A percentile compares a stretch with the other conserved stretches of the same genome.
Conservation (phyloP, 2,329 filamentous ascomycete species). For the Alternaria gansuensis region DNA sequence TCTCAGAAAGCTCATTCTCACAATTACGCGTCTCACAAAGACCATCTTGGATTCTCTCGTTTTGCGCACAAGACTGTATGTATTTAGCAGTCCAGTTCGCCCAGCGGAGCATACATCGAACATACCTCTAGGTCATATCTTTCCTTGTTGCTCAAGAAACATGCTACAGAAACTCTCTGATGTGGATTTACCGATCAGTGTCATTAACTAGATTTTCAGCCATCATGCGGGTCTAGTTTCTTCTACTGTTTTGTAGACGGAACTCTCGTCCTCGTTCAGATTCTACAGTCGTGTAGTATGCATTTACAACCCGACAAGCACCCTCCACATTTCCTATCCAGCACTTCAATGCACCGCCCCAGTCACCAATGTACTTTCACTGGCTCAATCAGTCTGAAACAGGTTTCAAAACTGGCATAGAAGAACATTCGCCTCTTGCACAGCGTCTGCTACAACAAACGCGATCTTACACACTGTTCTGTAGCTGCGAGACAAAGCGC, state of each 20-base stretch:
- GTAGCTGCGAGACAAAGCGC: constrained; percentile 2
- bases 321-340: not conserved
- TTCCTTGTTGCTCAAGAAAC: not conserved
- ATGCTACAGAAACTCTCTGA: not conserved
- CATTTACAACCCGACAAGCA: constrained; percentile 17
- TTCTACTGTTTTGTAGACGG: not conserved
- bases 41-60: not conserved
- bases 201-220: not conserved
- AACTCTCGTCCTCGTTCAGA: not conserved
- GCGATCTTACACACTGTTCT: not conserved
- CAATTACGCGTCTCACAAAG: too few relatives aligned
- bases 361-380: not conserved
- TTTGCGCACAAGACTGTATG: not conserved
- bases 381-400: not conserved
- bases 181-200: not conserved
- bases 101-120: not conserved
- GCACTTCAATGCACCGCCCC: not conserved
- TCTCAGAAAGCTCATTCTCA: too few relatives aligned
- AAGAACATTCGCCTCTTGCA: not conserved
- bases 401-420: not conserved
- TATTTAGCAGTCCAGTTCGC: not conserved
- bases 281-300: not conserved
- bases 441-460: constrained; percentile 29
- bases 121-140: not conserved
- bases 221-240: not conserved